phyloP scores from a whole-genome alignment of 2,329 filamentous ascomycete species.

The Fusarium burgessii region DNA sequence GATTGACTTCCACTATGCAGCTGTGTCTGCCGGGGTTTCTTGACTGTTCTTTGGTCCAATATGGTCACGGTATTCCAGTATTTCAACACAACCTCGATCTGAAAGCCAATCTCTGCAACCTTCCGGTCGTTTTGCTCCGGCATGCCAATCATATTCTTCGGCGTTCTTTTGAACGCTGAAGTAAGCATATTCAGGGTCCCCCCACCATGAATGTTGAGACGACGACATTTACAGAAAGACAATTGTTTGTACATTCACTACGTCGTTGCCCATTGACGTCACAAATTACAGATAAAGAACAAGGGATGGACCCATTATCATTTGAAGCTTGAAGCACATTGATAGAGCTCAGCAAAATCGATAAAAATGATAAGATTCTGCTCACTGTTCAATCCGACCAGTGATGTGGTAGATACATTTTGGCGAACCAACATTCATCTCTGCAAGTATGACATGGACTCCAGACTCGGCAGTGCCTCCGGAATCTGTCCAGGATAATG shows the following conservation, averaged over 20 bases:
- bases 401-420: background rate
- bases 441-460: constrained; percentile 6
- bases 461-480: constrained; percentile 7
- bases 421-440: background rate
- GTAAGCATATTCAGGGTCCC: constrained; percentile 32
- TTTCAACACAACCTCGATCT: constrained; percentile 18
- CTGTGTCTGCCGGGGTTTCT: constrained; percentile 24
- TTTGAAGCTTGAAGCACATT: background rate
- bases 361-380: background rate
- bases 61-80: constrained; percentile 1
- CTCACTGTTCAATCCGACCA: background rate
- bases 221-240: background rate
- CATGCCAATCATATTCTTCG: constrained; percentile 10
- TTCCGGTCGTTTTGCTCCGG: constrained; percentile 45
- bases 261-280: constrained; percentile 25
- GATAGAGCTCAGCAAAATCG: background rate
- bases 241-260: constrained; percentile 9
- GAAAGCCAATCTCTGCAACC: background rate
- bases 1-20: constrained; percentile 36
- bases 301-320: background rate
- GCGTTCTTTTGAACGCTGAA: constrained; percentile 22
- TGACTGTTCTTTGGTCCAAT: constrained; percentile 19
- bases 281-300: background rate
- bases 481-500: constrained; percentile 11
- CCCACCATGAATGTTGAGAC: constrained; percentile 12